Evolutionary conservation across 2,329 filamentous ascomycete species (phyloP).

Genomic region (Fusarium goolgardi): DNA sequence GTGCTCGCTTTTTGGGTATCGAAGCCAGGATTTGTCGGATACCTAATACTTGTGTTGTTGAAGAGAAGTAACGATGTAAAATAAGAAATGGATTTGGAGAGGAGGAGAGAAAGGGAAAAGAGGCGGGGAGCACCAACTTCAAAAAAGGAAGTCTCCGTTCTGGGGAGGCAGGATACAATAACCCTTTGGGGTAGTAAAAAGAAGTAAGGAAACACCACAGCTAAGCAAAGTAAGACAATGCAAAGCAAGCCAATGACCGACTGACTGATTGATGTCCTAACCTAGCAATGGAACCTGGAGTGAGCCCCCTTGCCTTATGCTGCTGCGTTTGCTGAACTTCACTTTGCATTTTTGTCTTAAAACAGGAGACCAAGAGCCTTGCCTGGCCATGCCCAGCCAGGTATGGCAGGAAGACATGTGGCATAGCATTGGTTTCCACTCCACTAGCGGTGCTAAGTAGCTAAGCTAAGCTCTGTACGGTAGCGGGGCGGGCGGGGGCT

Average conservation of each 20-base stretch:
- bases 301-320: slow-evolving; percentile 14
- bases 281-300: slow-evolving; percentile 7
- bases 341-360: slow-evolving; percentile 11
- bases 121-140: slow-evolving; percentile 34
- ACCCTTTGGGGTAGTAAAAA: slow-evolving; percentile 25
- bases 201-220: slow-evolving; percentile 19
- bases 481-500: slow-evolving; percentile 9
- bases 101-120: slow-evolving; percentile 4
- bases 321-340: not conserved
- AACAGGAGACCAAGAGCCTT: slow-evolving; percentile 21
- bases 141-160: slow-evolving; percentile 35
- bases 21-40: not conserved
- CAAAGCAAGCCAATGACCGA: not conserved
- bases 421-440: slow-evolving; percentile 23
- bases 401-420: slow-evolving; percentile 38
- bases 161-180: slow-evolving; percentile 22
- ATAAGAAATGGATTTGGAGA: not conserved
- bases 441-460: not conserved
- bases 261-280: not conserved
- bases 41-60: not conserved
- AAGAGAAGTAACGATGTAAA: not conserved
- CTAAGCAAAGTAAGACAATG: not conserved
- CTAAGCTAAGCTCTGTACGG: slow-evolving; percentile 5
- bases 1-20: slow-evolving; percentile 20
- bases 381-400: slow-evolving; percentile 15